Evolutionary conservation across 768 basidiomycete genomes (phyloP).

Genomic region (Gloeophyllum trabeum): DNA sequence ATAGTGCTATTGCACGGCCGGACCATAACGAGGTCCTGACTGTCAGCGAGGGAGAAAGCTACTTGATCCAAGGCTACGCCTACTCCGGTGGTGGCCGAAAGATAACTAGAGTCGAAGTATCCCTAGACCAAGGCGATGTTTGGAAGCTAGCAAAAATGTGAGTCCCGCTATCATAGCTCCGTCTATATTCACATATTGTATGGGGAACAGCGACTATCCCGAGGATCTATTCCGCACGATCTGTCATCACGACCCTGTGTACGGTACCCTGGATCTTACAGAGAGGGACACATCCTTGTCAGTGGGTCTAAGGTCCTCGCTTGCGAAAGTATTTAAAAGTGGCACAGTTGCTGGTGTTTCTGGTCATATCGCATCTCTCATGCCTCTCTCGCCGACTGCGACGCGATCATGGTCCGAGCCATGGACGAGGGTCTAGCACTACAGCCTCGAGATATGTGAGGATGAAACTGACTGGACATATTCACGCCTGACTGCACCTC

Average conservation of each 20-base stretch:
- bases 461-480: too few relatives aligned
- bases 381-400: slow-evolving; percentile 19
- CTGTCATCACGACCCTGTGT: slow-evolving; percentile 25
- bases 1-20: slow-evolving; percentile 44
- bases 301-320: slow-evolving; percentile 4
- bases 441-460: slow-evolving; percentile 44
- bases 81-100: slow-evolving; percentile 52
- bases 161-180: too few relatives aligned
- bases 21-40: slow-evolving; percentile 42
- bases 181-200: too few relatives aligned
- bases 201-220: slow-evolving; percentile 24
- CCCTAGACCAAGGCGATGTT: slow-evolving; percentile 36
- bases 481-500: not conserved
- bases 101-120: slow-evolving; percentile 46
- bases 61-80: slow-evolving; percentile 43
- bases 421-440: slow-evolving; percentile 41
- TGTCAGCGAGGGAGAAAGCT: too few relatives aligned
- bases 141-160: slow-evolving; percentile 36
- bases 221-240: slow-evolving; percentile 37
- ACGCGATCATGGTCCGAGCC: slow-evolving; percentile 34
- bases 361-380: slow-evolving; percentile 33
- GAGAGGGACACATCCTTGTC: slow-evolving; percentile 38
- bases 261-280: slow-evolving; percentile 36
- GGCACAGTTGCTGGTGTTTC: slow-evolving; percentile 42
- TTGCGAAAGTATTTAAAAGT: not conserved